phyloP scores from a whole-genome alignment of 176 grass and related monocot genomes.

The Triticum dicoccoides region DNA sequence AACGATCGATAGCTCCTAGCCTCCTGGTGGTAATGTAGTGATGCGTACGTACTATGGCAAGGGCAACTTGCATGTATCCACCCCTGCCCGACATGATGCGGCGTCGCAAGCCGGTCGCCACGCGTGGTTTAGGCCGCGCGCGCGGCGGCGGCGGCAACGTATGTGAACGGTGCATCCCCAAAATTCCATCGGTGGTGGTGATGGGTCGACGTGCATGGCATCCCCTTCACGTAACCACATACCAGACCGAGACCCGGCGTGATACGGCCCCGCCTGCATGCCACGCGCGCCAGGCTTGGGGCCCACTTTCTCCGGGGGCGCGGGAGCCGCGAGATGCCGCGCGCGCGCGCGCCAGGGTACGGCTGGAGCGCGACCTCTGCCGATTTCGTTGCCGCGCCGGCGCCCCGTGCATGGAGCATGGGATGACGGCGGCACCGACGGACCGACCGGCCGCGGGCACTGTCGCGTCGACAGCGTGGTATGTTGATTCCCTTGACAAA shows the following conservation, averaged over 20 bases:
- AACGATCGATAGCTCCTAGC: neutral
- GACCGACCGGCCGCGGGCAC: neutral
- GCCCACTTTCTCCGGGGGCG: no score
- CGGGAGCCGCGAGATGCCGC: neutral
- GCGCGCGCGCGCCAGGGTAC: neutral
- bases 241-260: no score
- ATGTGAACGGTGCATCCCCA: no score
- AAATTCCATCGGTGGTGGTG: neutral
- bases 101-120: neutral
- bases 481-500: neutral
- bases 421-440: neutral
- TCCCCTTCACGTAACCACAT: no score
- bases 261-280: neutral
- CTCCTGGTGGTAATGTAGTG: neutral
- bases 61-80: neutral
- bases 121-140: no score
- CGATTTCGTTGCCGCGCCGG: no score
- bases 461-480: neutral
- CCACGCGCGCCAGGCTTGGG: no score
- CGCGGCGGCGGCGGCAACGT: no score
- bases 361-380: no score
- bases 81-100: neutral
- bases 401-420: neutral
- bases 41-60: neutral
- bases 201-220: neutral